Percentiles rank a stretch among this genome's conserved stretches.
Conservation (phyloP, 2,329 filamentous ascomycete genomes). For the Sarocladium strictum region DNA sequence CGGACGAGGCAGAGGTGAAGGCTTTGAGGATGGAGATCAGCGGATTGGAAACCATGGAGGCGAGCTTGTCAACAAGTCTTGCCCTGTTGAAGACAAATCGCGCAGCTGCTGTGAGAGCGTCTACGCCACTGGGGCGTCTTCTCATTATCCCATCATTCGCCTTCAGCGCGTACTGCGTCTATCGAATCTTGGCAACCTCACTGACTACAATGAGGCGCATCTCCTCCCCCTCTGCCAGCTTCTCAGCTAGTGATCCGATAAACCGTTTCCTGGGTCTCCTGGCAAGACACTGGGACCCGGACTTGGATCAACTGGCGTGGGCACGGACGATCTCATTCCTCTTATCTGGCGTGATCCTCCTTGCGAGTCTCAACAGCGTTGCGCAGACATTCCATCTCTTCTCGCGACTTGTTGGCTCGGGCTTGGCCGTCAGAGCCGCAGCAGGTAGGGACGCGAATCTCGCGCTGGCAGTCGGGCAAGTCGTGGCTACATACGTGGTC, state of each 20-base stretch:
- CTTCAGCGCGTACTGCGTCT: constrained; percentile 79
- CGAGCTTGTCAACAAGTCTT: constrained; percentile 61
- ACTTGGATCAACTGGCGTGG: constrained; percentile 77
- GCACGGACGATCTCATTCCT: constrained; percentile 80
- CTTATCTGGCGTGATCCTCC: constrained; percentile 74
- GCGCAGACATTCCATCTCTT: constrained; percentile 83
- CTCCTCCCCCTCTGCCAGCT: constrained; percentile 35
- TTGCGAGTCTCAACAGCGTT: constrained; percentile 74
- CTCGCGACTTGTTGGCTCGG: constrained; percentile 67
- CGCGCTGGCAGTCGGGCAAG: constrained; percentile 72
- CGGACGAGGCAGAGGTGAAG: constrained; percentile 54
- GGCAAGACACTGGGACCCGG: constrained; percentile 77
- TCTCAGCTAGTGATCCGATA: constrained; percentile 72
- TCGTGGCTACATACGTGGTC: constrained; percentile 81
- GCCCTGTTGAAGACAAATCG: constrained; percentile 57
- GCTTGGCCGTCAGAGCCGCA: constrained; percentile 65
- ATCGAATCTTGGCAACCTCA: constrained; percentile 69
- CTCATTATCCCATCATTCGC: constrained; percentile 56
- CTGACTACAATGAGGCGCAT: constrained; percentile 60
- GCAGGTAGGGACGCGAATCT: constrained; percentile 51
- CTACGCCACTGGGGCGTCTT: constrained; percentile 60
- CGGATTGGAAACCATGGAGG: constrained; percentile 75
- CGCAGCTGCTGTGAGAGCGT: constrained; percentile 58
- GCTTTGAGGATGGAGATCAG: constrained; percentile 67
- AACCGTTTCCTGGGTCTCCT: constrained; percentile 76